Evolutionary conservation across 306 rosid genomes (phyloP), one percentile per base, ranked within the genome.

Genomic region (Prunus fruticosa): DNA sequence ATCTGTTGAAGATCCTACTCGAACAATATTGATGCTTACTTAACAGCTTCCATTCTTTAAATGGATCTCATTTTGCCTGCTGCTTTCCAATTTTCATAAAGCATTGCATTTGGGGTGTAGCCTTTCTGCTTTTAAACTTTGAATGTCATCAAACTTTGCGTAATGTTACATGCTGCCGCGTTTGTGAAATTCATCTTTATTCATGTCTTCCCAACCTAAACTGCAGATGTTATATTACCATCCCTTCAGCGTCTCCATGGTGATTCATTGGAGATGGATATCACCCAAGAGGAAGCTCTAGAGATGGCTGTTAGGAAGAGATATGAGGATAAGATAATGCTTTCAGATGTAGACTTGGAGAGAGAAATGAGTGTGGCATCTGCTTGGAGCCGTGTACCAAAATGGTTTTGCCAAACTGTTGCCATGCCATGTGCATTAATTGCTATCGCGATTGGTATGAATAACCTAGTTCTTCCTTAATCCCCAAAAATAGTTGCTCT

Each of bases 361-460:
- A 81, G 93, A 82, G 97, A 90, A 84, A 85, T 58, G 97, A 92
- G 79, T 92, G 97, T 69, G 97, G 97, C 69, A 88, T 92, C 78
- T 92, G 96, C 89, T 82, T 90, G 71, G 97, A 88, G 86, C 79
- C 86, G 14, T 84, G 89, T 79, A 74, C 91, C 78, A 92, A 88
- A 89, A 82, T 92, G 77, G 91, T 90, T 57, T 83, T 90, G 86
- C 97, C 97, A 28, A 78, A 87, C 60, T 92, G 96, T 82, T 92
- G 90, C 79, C 97, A 92, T 64, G 87, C 93, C 14, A 87, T 92
- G 97, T 92, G 97, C 85, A 87, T 86, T 81, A 84, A 90, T 43
- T 92, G 97, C 85, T 92, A 88, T 83, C 87, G 32, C 6, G 88
- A 92, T 78, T 87, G 93, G 97, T 92, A 87, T 46, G 8, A 62